Evolutionary conservation across 345 rosid genomes (phyloP), one percentile per base, ranked within the genome.

Genomic region (Camelina hispida): DNA sequence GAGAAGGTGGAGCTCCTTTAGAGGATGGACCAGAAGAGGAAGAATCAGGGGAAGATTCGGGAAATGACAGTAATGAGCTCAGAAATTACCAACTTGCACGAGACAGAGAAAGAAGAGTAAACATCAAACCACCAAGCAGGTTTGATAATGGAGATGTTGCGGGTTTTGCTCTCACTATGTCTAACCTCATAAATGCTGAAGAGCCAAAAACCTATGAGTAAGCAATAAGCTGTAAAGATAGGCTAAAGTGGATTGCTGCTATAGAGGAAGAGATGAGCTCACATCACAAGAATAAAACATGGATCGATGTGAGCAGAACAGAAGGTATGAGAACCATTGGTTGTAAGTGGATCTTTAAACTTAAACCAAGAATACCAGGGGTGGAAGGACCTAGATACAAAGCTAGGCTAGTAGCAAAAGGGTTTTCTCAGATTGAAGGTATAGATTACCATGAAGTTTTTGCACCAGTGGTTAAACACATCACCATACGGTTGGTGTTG

Each of bases 41-140:
- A 5, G 3, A 44, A 5, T 44, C 3, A 44, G 17, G 15, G 6
- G 50, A 44, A 44, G 50, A 15, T 0, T 15, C 17, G 1, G n/a
- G 15, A 0, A 5, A 0, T 2, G 1, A 2, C 15, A 17, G 7
- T 0, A 0, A 15, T 6, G 8, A 0, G 1, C 18, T 68, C 38
- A 16, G 2, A 6, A 6, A 12, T 12, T 60, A 60, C 1, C 65
- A 10, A 2, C 46, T 60, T 17, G 64, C 64, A 5, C 17, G 30
- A 9, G 46, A 60, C 0, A 60, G n/a, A 0, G 20, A 18, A 12
- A 10, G 10, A 5, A 18, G 9, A 15, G 50, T 17, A 0, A 12
- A 10, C 2, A 35, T 58, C 4, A 58, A 10, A 58, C 44, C 44
- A 4, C 63, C 44, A 0, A 16, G 47, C 1, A 60, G 25, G 47